Percentiles rank a stretch among this genome's conserved stretches.
Conservation (phyloP, 495 filamentous ascomycete genomes). For the Penicillium angulare region DNA sequence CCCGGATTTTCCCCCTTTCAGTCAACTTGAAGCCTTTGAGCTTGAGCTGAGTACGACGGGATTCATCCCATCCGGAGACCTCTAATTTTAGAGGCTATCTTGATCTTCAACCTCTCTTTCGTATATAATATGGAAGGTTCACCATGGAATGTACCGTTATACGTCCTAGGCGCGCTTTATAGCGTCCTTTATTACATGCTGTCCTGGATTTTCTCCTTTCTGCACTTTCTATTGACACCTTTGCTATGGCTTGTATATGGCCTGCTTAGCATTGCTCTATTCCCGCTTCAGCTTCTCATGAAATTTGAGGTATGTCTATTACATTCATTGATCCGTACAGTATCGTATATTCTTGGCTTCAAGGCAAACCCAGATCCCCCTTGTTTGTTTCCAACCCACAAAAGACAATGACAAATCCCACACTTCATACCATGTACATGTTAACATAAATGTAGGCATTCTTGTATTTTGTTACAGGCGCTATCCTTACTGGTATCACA, state of each 20-base stretch:
- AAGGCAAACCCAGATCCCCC: too few species aligned
- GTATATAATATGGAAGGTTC: neutral
- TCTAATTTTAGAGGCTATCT: too few species aligned
- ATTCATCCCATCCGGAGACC: too few species aligned
- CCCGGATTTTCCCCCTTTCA: constrained; percentile 19
- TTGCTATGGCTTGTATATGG: constrained; percentile 43
- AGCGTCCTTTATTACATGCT: constrained; percentile 19
- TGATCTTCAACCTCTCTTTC: too few species aligned
- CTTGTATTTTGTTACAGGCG: constrained; percentile 22
- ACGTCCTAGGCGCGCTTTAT: constrained; percentile 3
- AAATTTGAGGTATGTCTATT: constrained; percentile 59
- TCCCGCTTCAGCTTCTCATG: constrained; percentile 46
- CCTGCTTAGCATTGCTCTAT: constrained; percentile 31
- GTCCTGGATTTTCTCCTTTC: constrained; percentile 24
- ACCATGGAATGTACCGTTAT: neutral
- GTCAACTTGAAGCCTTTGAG: too few species aligned
- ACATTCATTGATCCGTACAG: too few species aligned
- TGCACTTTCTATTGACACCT: constrained; percentile 41
- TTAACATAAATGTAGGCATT: constrained; percentile 20
- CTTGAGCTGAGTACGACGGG: too few species aligned
- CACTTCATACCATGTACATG: neutral
- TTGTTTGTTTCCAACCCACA: too few species aligned
- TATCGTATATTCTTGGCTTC: too few species aligned
- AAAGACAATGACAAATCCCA: too few species aligned
- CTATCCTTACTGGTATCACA: constrained; percentile 18